Evolutionary conservation across 495 filamentous ascomycete species (phyloP).

Genomic region (Cairneyella variabilis): DNA sequence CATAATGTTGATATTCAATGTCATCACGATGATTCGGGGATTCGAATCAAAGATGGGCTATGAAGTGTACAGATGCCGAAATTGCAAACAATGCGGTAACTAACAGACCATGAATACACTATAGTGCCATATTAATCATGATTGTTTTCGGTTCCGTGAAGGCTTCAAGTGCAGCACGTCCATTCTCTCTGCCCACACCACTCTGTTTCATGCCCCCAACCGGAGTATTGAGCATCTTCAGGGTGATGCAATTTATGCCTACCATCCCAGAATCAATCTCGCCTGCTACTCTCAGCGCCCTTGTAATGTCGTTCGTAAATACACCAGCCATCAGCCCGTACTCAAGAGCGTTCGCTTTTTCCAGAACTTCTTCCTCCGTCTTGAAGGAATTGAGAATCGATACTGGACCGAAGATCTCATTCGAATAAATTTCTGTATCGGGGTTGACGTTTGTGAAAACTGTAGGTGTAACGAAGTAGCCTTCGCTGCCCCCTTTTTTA

Average conservation of each 20-base stretch:
- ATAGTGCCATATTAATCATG: slow-evolving; percentile 40
- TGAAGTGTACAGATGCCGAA: too few species aligned
- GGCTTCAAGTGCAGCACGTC: slow-evolving; percentile 35
- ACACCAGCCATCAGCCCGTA: slow-evolving; percentile 46
- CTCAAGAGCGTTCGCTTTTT: slow-evolving; percentile 44
- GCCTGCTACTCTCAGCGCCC: slow-evolving; percentile 43
- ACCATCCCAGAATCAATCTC: slow-evolving; percentile 49
- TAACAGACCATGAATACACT: too few species aligned
- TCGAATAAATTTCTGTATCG: slow-evolving; percentile 39
- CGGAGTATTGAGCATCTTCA: slow-evolving; percentile 31
- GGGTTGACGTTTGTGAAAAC: slow-evolving; percentile 41
- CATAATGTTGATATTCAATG: too few species aligned
- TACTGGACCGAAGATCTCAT: slow-evolving; percentile 54
- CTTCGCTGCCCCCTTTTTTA: slow-evolving; percentile 43
- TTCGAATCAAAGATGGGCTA: too few species aligned
- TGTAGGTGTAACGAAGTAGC: slow-evolving; percentile 44
- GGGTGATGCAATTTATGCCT: slow-evolving; percentile 46
- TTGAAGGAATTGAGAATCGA: slow-evolving; percentile 47
- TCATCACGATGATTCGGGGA: too few species aligned
- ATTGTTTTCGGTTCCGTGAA: slow-evolving; percentile 47
- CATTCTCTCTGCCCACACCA: slow-evolving; percentile 44
- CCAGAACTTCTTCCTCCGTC: slow-evolving; percentile 48
- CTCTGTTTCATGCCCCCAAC: slow-evolving; percentile 52
- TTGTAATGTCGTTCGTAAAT: slow-evolving; percentile 48
- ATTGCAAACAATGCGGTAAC: too few species aligned